These are phyloP conservation scores for Xylogone sp. DNA, from an alignment of 2,329 filamentous ascomycete species.

Conservation along the genomic window DNA sequence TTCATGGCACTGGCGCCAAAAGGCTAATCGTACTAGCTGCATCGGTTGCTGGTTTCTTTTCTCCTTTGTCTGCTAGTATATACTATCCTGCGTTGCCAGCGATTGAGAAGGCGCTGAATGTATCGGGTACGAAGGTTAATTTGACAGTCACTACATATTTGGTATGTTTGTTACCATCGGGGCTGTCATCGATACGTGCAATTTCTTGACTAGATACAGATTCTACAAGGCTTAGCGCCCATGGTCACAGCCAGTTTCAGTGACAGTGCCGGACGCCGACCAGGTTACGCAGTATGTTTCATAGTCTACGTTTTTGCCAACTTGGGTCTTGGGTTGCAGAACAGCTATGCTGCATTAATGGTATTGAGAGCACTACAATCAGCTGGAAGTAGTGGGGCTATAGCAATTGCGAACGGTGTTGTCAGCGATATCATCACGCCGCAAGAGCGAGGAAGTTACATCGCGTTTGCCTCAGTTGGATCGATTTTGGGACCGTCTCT, in stretches of 20 bases:
- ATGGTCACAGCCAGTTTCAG: conserved; percentile 51
- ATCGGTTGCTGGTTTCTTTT: conserved; percentile 47
- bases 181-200: too few species aligned
- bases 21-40: conserved; percentile 47
- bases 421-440: conserved; percentile 65
- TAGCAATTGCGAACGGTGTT: conserved; percentile 64
- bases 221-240: conserved; percentile 55
- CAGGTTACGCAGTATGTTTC: conserved; percentile 49
- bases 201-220: conserved; percentile 10
- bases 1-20: conserved; percentile 23
- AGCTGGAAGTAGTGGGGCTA: conserved; percentile 46
- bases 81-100: conserved; percentile 50
- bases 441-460: conserved; percentile 65
- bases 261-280: conserved; percentile 48
- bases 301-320: conserved; percentile 48
- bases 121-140: conserved; percentile 33
- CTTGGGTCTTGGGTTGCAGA: conserved; percentile 46
- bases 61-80: conserved; percentile 50
- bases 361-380: conserved; percentile 52
- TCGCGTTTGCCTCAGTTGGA: conserved; percentile 59
- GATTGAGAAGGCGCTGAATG: conserved; percentile 42
- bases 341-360: conserved; percentile 44
- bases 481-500: conserved; percentile 34
- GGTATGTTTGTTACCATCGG: conserved; percentile 11
- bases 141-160: conserved; percentile 31